A percentile compares a stretch with the other conserved stretches of the same genome.
Evolutionary conservation across 2,329 filamentous ascomycete species (phyloP).

Genomic region (Curvularia hawaiiensis): DNA sequence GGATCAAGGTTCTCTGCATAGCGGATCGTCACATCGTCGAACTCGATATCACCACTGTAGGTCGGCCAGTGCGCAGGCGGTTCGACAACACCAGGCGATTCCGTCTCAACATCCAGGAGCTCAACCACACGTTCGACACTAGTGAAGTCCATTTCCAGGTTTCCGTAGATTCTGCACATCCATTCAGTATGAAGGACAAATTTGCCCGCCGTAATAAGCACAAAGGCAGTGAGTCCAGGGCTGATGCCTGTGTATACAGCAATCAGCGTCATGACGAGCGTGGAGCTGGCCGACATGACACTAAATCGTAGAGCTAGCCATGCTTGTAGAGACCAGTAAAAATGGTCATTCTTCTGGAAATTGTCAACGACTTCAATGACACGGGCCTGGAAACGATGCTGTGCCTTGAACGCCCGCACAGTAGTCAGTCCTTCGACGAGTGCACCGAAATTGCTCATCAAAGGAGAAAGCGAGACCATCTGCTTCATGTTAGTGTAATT

Average conservation of each 20-base stretch:
- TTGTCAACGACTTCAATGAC: constrained; percentile 83
- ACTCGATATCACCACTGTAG: constrained; percentile 72
- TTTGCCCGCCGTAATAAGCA: constrained; percentile 72
- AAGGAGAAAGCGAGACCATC: constrained; percentile 84
- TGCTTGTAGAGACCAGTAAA: constrained; percentile 85
- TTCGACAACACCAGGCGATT: constrained; percentile 67
- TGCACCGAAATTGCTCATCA: constrained; percentile 92
- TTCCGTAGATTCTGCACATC: constrained; percentile 80
- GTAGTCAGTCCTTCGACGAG: constrained; percentile 85
- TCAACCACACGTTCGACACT: constrained; percentile 87
- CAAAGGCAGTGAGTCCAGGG: constrained; percentile 81
- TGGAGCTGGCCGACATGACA: constrained; percentile 71
- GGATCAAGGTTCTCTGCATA: constrained; percentile 81
- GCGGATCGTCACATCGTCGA: constrained; percentile 76
- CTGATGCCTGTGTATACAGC: constrained; percentile 77
- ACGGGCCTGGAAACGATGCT: constrained; percentile 77
- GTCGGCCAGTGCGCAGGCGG: constrained; percentile 80
- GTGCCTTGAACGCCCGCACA: constrained; percentile 80
- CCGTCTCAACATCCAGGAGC: constrained; percentile 77
- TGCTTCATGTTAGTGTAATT: constrained; percentile 19
- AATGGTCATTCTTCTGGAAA: constrained; percentile 95
- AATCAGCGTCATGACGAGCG: constrained; percentile 73
- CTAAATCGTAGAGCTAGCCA: constrained; percentile 87
- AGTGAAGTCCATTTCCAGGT: constrained; percentile 90
- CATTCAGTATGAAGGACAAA: constrained; percentile 72